These are phyloP conservation scores for Anthoceros angustus DNA, from an alignment of 225 moss, liverwort and hornwort species.

Conservation along the genomic window DNA sequence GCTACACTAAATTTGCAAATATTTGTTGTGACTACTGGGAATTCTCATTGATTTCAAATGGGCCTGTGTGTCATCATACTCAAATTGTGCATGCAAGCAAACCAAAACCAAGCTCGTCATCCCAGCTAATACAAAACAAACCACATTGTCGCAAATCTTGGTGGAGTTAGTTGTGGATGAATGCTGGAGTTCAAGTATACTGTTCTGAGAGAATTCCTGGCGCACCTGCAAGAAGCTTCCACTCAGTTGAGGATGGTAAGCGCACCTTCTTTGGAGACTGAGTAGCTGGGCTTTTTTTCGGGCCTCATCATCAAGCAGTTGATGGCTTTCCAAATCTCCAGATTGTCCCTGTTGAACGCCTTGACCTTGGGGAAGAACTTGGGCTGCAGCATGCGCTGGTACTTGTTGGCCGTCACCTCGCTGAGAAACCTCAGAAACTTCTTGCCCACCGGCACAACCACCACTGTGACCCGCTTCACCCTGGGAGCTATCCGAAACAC, in stretches of 20 bases:
- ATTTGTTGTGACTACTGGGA: background rate
- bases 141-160: no score
- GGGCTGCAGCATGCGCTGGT: constrained; percentile 3
- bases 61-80: no score
- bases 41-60: no score
- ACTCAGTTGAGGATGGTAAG: background rate
- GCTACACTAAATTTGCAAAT: background rate
- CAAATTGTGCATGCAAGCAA: no score
- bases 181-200: no score
- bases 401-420: background rate
- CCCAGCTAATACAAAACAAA: no score
- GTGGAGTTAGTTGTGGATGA: no score
- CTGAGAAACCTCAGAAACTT: constrained; percentile 1
- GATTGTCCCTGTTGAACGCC: background rate
- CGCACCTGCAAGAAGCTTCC: background rate
- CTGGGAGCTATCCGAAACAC: constrained; percentile 2
- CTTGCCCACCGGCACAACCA: background rate
- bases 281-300: background rate
- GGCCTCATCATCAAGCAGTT: background rate
- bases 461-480: background rate
- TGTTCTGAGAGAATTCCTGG: no score
- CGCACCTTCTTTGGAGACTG: background rate
- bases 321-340: constrained; percentile 3
- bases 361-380: constrained; percentile 2
- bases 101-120: no score